Evolutionary conservation across 768 basidiomycete genomes (phyloP), one percentile per base, ranked within the genome.

Genomic region (Podaxis sp.): DNA sequence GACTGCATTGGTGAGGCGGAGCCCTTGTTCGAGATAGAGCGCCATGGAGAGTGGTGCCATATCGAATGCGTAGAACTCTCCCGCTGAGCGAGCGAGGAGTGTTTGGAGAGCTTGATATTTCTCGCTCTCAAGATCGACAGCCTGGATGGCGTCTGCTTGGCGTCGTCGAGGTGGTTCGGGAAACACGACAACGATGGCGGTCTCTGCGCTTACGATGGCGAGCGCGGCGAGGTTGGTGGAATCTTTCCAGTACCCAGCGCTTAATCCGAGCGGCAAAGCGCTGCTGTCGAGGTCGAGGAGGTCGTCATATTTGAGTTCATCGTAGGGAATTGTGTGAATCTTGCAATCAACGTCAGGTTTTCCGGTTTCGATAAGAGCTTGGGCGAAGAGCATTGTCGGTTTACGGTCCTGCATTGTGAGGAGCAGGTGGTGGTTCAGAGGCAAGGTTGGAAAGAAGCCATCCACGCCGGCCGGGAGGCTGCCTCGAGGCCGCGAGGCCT

Each of bases 11-110:
- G 70, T 66, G 46, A 88, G 64, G 40, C 76, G 76, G 23, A 87
- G 63, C 1, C 68, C 65, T 46, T 77, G 69, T 40, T 81, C 76
- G 37, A 62, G 64, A 64, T 76, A 80, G 4, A 89, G 73, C 0
- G 79, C 74, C 68, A 86, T 74, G 0, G 79, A 74, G 14, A 87
- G 68, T 0, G 76, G 77, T 1, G 67, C 82, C 64, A 86, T 74
- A 65, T 85, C 81, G 65, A 89, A 87, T 0, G 81, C 83, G 50
- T 77, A 79, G 47, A 85, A 67, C 13, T 78, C 76, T 50, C 77
- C 77, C 6, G 68, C 69, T 1, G 71, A 54, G 56, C 79, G 79
- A 66, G 78, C 80, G 2, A 87, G 72, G 27, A 87, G 66, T 5
- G 67, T 65, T 2, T 79, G 21, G 7, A 61, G 50, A 11, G 42